Evolutionary conservation across 768 basidiomycete species (phyloP).

Genomic region (Hydnomerulius pinastri): DNA sequence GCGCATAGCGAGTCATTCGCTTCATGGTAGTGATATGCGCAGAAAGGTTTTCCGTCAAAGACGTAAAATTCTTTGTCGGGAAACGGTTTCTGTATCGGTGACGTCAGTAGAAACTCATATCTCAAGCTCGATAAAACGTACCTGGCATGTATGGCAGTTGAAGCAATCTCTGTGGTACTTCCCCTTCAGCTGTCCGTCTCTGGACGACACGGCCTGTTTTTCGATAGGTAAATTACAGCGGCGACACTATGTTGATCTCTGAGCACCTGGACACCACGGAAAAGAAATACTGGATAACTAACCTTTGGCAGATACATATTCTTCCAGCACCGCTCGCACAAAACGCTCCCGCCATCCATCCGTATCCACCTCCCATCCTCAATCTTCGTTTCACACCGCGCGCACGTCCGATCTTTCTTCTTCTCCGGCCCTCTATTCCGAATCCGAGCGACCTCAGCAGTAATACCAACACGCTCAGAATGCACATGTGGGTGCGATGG

Average conservation of each 20-base stretch:
- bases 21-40: conserved; percentile 92
- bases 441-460: conserved; percentile 30
- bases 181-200: conserved; percentile 93
- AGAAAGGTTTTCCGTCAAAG: conserved; percentile 85
- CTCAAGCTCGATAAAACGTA: conserved; percentile 33
- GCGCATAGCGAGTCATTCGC: conserved; percentile 88
- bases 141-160: conserved; percentile 82
- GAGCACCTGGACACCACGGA: not conserved
- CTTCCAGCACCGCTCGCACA: conserved; percentile 95
- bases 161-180: conserved; percentile 95
- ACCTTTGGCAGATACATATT: conserved; percentile 94
- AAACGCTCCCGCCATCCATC: conserved; percentile 70
- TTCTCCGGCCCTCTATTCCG: conserved; percentile 35
- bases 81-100: conserved; percentile 68
- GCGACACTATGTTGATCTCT: conserved; percentile 61
- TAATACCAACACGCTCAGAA: conserved; percentile 23
- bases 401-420: conserved; percentile 50
- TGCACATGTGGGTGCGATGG: conserved; percentile 41
- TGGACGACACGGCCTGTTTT: conserved; percentile 85
- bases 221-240: conserved; percentile 87
- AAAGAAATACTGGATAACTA: conserved; percentile 25
- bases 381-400: conserved; percentile 67
- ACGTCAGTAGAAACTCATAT: conserved; percentile 3
- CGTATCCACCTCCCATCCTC: conserved; percentile 83
- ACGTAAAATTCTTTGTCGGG: conserved; percentile 93